Evolutionary conservation across 2,329 filamentous ascomycete genomes (phyloP), one percentile per base, ranked within the genome.

Genomic region (Sporothrix globosa): DNA sequence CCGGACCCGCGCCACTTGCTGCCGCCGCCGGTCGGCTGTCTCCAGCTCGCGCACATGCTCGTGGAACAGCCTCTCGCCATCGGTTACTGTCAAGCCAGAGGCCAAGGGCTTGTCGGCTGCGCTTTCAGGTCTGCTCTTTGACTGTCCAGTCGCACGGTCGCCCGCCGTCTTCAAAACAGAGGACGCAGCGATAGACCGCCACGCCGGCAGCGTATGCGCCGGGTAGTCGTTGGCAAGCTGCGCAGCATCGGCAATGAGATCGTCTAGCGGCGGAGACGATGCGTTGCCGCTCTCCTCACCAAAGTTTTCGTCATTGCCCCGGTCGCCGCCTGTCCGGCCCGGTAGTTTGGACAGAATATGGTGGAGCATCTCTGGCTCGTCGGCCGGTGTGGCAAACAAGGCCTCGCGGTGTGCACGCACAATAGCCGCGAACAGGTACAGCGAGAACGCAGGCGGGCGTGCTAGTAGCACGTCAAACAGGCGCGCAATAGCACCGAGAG

Each of bases 381-480:
- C 91, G 24, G 84, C 80, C 1, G 90, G 88, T n/a, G 93, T 91
- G 67, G 92, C 91, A 73, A 98, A 87, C n/a, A 99, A 86, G 80
- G 97, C 93, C 46, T 88, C 86, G 70, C 91, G 90, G 50, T 95
- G 90, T 60, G 90, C 88, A 46, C 97, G 84, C 54, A 97, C 89
- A 73, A 97, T 94, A 77, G 92, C 91, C 0, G 93, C 93, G 80
- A 97, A 98, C 69, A 98, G 85, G 79, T 99, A 99, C 68, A 98
- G 86, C 21, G 90, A 90, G 76, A 97, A 93, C 52, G 92, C 91
- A n/a, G 94, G 92, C 79, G 96, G 92, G 65, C 88, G 88, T 3
- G 95, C 92, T 5, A 99, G 85, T 63, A 99, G 86, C 69, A 95
- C 94, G 81, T 99, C 96, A 79, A 97, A 99, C 0, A 99, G 83